A percentile compares a stretch with the other conserved stretches of the same genome.
Conservation (phyloP, 2,329 filamentous ascomycete species). For the Magnaporthales sp. region DNA sequence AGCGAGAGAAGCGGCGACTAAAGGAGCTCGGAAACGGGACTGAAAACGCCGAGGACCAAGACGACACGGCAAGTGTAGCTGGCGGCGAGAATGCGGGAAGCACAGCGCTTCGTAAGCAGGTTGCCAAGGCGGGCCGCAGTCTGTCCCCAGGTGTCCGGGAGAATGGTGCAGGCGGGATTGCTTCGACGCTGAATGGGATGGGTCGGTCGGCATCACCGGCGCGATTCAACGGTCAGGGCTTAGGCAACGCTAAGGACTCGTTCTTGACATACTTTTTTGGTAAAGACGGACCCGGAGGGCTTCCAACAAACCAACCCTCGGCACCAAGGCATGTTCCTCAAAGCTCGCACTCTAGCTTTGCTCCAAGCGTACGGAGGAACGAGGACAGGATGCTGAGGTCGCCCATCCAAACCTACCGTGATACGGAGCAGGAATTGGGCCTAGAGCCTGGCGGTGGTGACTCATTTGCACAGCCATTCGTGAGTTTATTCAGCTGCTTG, state of each 20-base stretch:
- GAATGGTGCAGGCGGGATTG: slow-evolving; percentile 48
- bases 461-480: slow-evolving; percentile 45
- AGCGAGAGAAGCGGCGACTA: slow-evolving; percentile 70
- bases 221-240: slow-evolving; percentile 48
- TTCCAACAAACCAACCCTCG: slow-evolving; percentile 31
- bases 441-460: slow-evolving; percentile 20
- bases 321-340: slow-evolving; percentile 66
- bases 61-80: slow-evolving; percentile 41
- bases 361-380: slow-evolving; percentile 71
- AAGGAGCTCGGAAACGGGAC: slow-evolving; percentile 83
- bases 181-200: slow-evolving; percentile 56
- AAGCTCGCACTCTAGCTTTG: slow-evolving; percentile 70
- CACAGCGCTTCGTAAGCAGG: slow-evolving; percentile 46
- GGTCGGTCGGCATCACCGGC: slow-evolving; percentile 52
- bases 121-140: slow-evolving; percentile 43
- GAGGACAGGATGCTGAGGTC: slow-evolving; percentile 50
- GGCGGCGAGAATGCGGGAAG: slow-evolving; percentile 42
- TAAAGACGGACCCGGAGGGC: slow-evolving; percentile 63
- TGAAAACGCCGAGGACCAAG: slow-evolving; percentile 55
- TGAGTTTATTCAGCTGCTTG: slow-evolving; percentile 32
- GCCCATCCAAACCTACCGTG: slow-evolving; percentile 25
- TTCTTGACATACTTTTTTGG: slow-evolving; percentile 99
- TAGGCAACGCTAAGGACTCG: slow-evolving; percentile 68
- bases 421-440: slow-evolving; percentile 4
- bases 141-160: slow-evolving; percentile 76